Conservation (phyloP, 371 early-diverging fungal genomes). For the Conidiobolus incongruus region DNA sequence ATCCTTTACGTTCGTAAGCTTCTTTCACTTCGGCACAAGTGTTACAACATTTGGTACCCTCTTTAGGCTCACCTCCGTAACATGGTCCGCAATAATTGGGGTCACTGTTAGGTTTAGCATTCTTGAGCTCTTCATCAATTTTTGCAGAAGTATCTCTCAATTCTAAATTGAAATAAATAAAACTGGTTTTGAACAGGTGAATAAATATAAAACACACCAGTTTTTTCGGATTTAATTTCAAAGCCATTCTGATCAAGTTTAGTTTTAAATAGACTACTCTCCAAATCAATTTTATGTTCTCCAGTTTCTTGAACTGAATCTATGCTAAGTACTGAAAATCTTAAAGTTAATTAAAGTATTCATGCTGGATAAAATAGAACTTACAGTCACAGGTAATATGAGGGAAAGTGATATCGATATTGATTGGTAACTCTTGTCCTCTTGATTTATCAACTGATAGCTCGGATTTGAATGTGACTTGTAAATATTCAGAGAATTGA, state of each 20-base stretch:
- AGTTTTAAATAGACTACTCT: constrained; percentile 57
- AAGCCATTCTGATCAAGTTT: constrained; percentile 45
- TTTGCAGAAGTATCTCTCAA: not conserved
- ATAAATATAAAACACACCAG: no score
- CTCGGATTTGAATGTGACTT: constrained; percentile 37
- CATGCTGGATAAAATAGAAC: constrained; percentile 6
- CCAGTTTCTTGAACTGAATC: constrained; percentile 28
- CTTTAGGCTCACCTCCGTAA: constrained; percentile 40
- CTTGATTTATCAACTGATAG: constrained; percentile 66
- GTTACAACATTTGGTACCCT: constrained; percentile 76
- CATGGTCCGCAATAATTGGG: constrained; percentile 63
- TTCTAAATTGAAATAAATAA: not conserved
- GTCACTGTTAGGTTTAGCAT: not conserved
- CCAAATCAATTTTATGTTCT: constrained; percentile 62
- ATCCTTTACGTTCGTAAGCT: constrained; percentile 58
- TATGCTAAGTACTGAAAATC: not conserved
- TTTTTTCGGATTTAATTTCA: constrained; percentile 27
- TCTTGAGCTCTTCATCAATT: not conserved
- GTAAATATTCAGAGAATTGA: constrained; percentile 60
- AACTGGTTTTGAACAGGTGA: no score
- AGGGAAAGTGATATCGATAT: constrained; percentile 77
- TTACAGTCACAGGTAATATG: constrained; percentile 74
- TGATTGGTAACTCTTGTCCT: constrained; percentile 72
- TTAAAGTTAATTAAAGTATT: not conserved
- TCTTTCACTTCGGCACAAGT: constrained; percentile 79